These are phyloP conservation scores for Apiospora marii DNA, from an alignment of 2,329 filamentous ascomycete genomes.

Conservation along the genomic window DNA sequence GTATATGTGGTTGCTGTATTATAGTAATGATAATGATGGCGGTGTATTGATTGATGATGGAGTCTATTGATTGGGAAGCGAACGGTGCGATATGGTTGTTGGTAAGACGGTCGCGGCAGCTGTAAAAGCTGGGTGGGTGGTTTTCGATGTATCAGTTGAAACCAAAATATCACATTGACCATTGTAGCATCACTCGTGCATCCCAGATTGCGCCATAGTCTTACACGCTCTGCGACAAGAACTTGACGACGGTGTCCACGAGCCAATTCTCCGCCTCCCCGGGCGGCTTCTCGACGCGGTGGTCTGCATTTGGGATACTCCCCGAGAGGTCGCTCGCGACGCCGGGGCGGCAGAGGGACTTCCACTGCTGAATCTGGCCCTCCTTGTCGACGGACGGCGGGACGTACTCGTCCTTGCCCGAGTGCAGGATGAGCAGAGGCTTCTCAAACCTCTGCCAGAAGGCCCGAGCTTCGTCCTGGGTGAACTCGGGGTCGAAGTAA, in stretches of 20 bases:
- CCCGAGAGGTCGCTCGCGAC: constrained; percentile 60
- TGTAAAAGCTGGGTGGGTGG: too few species aligned
- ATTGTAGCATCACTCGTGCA: too few species aligned
- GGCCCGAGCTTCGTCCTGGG: constrained; percentile 56
- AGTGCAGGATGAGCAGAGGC: constrained; percentile 70
- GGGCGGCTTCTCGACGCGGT: constrained; percentile 51
- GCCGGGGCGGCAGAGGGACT: constrained; percentile 48
- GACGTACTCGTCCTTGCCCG: constrained; percentile 72
- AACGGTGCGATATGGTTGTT: too few species aligned
- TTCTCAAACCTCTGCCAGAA: constrained; percentile 73
- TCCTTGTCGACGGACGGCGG: constrained; percentile 65
- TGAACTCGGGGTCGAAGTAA: constrained; percentile 41
- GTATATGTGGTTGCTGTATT: too few species aligned
- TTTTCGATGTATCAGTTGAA: too few species aligned
- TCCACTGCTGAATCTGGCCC: constrained; percentile 66
- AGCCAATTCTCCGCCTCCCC: constrained; percentile 13
- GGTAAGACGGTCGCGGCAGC: too few species aligned
- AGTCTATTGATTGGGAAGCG: too few species aligned
- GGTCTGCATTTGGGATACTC: constrained; percentile 60
- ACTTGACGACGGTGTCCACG: constrained; percentile 18
- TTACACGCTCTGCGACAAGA: not conserved
- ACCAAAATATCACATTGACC: too few species aligned
- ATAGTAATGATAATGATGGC: too few species aligned
- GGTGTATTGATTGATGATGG: too few species aligned
- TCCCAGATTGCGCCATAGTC: too few species aligned